Conservation (phyloP, 441 rosid species). For the Pelargonium cotyledonis region DNA sequence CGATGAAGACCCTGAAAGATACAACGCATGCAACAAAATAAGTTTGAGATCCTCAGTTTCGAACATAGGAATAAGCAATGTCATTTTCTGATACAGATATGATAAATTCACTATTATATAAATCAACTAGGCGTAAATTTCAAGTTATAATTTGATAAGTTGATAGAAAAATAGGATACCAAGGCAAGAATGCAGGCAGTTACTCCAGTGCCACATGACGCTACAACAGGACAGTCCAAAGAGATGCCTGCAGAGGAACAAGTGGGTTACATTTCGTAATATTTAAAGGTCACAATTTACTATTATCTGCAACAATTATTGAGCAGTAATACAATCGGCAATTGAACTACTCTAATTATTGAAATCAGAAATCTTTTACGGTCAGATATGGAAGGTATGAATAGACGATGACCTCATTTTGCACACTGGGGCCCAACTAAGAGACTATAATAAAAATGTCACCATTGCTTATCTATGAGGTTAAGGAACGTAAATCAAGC, state of each 20-base stretch:
- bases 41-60: background rate
- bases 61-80: too few species aligned
- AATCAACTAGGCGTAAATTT: background rate
- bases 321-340: background rate
- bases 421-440: too few species aligned
- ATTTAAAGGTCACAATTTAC: background rate
- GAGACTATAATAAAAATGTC: too few species aligned
- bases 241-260: slow-evolving; percentile 58
- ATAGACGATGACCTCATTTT: background rate
- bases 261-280: background rate
- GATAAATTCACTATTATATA: background rate
- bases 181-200: slow-evolving; percentile 83
- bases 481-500: too few species aligned
- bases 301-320: background rate
- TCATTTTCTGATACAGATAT: background rate
- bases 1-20: slow-evolving; percentile 70
- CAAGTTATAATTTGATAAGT: background rate
- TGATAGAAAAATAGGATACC: slow-evolving; percentile 36
- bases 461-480: too few species aligned
- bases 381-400: background rate
- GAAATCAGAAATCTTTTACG: background rate
- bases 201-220: slow-evolving; percentile 91
- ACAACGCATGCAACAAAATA: background rate
- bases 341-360: background rate
- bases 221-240: slow-evolving; percentile 54